Conservation (phyloP, 2,329 filamentous ascomycete genomes). For the Cercospora beticola region DNA sequence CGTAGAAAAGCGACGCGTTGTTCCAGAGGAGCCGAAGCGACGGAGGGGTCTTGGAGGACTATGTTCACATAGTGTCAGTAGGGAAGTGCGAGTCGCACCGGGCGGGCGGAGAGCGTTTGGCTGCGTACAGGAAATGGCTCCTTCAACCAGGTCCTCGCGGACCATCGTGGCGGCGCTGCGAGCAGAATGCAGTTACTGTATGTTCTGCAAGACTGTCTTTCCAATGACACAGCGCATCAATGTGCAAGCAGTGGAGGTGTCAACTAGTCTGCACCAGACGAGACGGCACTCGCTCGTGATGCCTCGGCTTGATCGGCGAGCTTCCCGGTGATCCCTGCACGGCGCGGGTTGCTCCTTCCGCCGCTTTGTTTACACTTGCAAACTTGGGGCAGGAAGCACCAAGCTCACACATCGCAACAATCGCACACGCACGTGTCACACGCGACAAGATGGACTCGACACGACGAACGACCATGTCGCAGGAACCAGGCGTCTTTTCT, state of each 20-base stretch:
- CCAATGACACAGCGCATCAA: not conserved
- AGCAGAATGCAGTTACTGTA: not conserved
- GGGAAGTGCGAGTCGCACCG: not conserved
- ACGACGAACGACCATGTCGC: conserved; percentile 63
- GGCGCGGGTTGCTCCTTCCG: conserved; percentile 4
- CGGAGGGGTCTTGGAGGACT: conserved; percentile 88
- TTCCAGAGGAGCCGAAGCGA: conserved; percentile 84
- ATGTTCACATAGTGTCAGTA: conserved; percentile 45
- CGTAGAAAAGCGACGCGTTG: conserved; percentile 90
- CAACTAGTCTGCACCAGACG: not conserved
- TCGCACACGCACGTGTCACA: conserved; percentile 8
- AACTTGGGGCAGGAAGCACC: conserved; percentile 1
- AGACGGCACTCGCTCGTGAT: not conserved
- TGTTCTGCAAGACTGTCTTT: not conserved
- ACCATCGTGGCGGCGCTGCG: conserved; percentile 64
- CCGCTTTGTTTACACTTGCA: conserved; percentile 20
- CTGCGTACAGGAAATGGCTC: conserved; percentile 56
- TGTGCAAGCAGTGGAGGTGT: not conserved
- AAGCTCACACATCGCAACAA: not conserved
- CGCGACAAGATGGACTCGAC: conserved; percentile 14
- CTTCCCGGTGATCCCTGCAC: not conserved
- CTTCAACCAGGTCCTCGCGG: conserved; percentile 87
- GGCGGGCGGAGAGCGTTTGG: not conserved
- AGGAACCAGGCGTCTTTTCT: conserved; percentile 85
- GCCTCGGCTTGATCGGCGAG: conserved; percentile 19